Percentiles rank a stretch among this genome's conserved stretches.
Evolutionary conservation across 129 eudicot genomes (phyloP).

Genomic region (Centaurea solstitialis): DNA sequence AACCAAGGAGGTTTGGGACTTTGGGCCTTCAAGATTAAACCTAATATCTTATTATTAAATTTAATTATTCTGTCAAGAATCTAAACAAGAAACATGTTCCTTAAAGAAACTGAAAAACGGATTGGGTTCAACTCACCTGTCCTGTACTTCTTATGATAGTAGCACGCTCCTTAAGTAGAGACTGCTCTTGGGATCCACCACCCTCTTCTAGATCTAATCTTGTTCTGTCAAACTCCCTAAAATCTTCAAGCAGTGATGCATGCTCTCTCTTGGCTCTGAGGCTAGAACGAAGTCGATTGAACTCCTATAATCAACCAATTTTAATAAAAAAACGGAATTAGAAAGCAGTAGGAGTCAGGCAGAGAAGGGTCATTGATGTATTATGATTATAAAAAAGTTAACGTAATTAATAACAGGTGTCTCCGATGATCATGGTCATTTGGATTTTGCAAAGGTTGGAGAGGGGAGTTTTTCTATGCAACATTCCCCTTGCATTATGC

Average conservation of each 20-base stretch:
- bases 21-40: background rate
- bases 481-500: background rate
- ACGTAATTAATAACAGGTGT: background rate
- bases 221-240: slow-evolving; percentile 85
- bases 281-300: slow-evolving; percentile 80
- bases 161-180: slow-evolving; percentile 88
- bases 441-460: background rate
- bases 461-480: background rate
- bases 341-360: background rate
- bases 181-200: slow-evolving; percentile 68
- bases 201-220: slow-evolving; percentile 93
- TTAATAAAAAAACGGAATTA: background rate
- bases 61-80: background rate
- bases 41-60: background rate
- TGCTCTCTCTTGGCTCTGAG: slow-evolving; percentile 95
- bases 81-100: slow-evolving; percentile 19
- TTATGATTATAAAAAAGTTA: background rate
- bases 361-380: background rate
- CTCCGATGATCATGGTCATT: background rate
- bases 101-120: background rate
- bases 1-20: background rate
- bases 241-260: slow-evolving; percentile 93
- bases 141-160: slow-evolving; percentile 73
- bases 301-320: slow-evolving; percentile 57
- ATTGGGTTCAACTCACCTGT: slow-evolving; percentile 52